Evolutionary conservation across 1,284 basidiomycete species (phyloP), one percentile per base, ranked within the genome.

Genomic region (Sporisorium reilianum): DNA sequence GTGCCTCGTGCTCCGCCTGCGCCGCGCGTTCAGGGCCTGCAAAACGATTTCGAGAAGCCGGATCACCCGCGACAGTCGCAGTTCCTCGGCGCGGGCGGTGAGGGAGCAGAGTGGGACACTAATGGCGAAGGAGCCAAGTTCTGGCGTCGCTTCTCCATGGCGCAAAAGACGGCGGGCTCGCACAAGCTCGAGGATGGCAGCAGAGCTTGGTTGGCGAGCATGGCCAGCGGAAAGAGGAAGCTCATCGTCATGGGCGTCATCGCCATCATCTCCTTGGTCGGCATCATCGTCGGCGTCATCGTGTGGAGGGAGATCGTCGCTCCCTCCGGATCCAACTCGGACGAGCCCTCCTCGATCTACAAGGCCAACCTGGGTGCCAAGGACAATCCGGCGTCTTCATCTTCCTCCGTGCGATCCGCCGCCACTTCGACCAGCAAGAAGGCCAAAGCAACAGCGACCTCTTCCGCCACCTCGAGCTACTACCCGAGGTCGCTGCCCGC

Each of bases 71-170:
- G 80, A n/a, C 78, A 80, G 59, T 77, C 73, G 26, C 64, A 74
- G 26, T 80, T 70, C 69, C 60, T 79, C 11, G 80, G 80, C 20
- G 80, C 64, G 3, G 73, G 77, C 22, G 75, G 75, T 20, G 62
- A 64, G 42, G 80, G 80, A 28, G 72, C 73, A 36, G 80, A 82
- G 60, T 82, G 80, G 80, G 80, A 82, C 52, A 70, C 71, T 10
- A 41, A 72, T 20, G 80, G 80, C 5, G 59, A 71, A 48, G 80
- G 79, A 5, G 79, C 77, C 50, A 76, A 76, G 26, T 82, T 82
- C 71, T 82, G 80, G 80, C 63, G 66, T 32, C 75, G 79, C 40
- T 82, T 82, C 61, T 64, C 60, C 22, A 50, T 66, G 28, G 79
- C 79, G 10, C 80, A 82, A 44, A 73, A 70, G 50, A 66, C 23